Evolutionary conservation across 768 basidiomycete genomes (phyloP), one percentile per base, ranked within the genome.

Genomic region (Cystofilobasidium macerans): DNA sequence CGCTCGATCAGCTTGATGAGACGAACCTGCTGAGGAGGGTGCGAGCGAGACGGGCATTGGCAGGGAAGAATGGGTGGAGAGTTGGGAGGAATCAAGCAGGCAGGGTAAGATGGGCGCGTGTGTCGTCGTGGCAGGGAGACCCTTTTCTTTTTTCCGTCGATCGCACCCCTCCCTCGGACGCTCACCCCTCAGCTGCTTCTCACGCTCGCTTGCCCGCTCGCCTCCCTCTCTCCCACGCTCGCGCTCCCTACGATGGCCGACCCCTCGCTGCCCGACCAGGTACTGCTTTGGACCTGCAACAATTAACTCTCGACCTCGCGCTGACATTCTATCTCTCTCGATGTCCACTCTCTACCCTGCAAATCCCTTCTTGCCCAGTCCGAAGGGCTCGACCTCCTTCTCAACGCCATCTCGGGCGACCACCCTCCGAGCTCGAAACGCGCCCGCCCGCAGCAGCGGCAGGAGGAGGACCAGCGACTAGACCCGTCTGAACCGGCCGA

Each of bases 1-100:
- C 16, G 45, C 82, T 77, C 0, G 76, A 81, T 71, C 90, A 89
- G 89, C 89, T 89, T 0, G 86, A 85, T 73, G 87, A 86, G 26
- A 86, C 84, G 69, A 14, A 56, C 57, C 35, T 35, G 62, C 42
- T 28, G 51, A 70, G 45, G 40, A 48, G 0, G 48, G 42, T 3
- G 26, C 42, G 20, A 43, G 45, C 56, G 64, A 32, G 26, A 69
- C 40, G 42, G 54, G 59, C 65, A 58, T 68, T 51, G 60, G 3
- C 40, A 13, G 1, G 33, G 86, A 86, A 47, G 80, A 80, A 57
- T 87, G 79, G 72, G 87, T 79, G 72, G 35, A 20, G 45, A 16
- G 43, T 43, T 43, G 18, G 77, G 75, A 64, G 76, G 76, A 64
- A 73, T 71, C 59, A 75, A 75, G 6, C 74, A 65, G 65, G 53